A percentile compares a stretch with the other conserved stretches of the same genome.
phyloP scores from a whole-genome alignment of 805 yeast genomes.

The Lachancea quebecensis region DNA sequence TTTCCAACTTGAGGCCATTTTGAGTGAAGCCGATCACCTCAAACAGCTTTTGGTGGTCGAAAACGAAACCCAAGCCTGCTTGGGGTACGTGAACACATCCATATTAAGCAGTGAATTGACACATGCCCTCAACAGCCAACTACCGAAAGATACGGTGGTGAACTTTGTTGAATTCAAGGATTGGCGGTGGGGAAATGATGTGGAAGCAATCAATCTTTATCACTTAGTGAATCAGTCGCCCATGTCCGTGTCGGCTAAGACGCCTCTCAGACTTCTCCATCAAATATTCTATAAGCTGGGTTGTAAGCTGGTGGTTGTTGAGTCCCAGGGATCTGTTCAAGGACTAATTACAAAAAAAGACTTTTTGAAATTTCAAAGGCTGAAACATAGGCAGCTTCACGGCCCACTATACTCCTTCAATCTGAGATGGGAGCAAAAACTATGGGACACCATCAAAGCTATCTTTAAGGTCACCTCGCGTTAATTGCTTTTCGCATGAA shows the following conservation, averaged over 20 bases:
- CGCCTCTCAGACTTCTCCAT: conserved; percentile 54
- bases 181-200: too few relatives aligned
- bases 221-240: conserved; percentile 49
- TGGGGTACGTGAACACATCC: conserved; percentile 21
- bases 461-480: neutral
- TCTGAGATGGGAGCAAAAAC: conserved; percentile 18
- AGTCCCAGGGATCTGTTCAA: conserved; percentile 48
- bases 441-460: conserved; percentile 19
- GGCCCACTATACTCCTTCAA: conserved; percentile 25
- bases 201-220: neutral
- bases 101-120: neutral
- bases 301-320: conserved; percentile 65
- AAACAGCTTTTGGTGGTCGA: conserved; percentile 51
- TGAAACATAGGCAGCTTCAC: conserved; percentile 22
- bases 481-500: too few relatives aligned
- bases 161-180: too few relatives aligned
- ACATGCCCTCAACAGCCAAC: neutral
- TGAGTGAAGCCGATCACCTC: conserved; percentile 30
- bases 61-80: conserved; percentile 31
- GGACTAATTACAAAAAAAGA: conserved; percentile 89
- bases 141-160: too few relatives aligned
- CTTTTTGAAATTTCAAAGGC: conserved; percentile 54
- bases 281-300: conserved; percentile 74
- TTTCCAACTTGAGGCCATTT: conserved; percentile 21
- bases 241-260: conserved; percentile 45